A percentile compares a stretch with the other conserved stretches of the same genome.
Evolutionary conservation across 164 flowering plant genomes (phyloP).

Genomic region (Umbilicus rupestris): DNA sequence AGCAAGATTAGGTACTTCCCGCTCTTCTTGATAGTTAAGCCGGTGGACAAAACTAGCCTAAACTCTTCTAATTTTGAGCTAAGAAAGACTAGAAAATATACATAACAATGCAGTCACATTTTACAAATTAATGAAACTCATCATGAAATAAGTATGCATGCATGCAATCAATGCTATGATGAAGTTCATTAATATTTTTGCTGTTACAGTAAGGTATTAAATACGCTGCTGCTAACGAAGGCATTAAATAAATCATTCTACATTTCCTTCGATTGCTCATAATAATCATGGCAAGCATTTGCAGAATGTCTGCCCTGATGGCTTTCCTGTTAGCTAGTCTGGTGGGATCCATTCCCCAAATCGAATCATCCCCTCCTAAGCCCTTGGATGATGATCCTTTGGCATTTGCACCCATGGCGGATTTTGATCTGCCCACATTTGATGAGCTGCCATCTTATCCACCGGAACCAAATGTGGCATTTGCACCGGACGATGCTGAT

Average conservation of each 20-base stretch:
- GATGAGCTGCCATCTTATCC: neutral
- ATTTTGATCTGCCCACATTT: neutral
- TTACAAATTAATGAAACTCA: neutral
- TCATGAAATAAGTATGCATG: neutral
- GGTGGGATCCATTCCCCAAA: neutral
- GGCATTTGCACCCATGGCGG: neutral
- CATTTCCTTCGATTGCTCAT: neutral
- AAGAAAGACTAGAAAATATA: too few relatives aligned
- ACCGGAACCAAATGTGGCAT: neutral
- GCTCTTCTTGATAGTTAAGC: too few relatives aligned
- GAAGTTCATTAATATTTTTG: neutral
- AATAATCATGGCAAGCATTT: neutral
- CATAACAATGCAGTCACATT: too few relatives aligned
- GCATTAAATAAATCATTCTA: neutral
- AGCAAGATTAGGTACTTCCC: too few relatives aligned
- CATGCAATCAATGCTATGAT: neutral
- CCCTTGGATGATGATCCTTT: neutral
- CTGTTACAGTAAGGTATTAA: neutral
- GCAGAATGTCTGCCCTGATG: neutral
- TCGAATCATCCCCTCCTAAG: neutral
- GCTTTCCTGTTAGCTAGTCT: neutral
- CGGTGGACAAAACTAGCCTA: too few relatives aligned
- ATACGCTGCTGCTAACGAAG: neutral
- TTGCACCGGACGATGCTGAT: neutral
- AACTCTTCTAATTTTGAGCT: too few relatives aligned